A percentile compares a stretch with the other conserved stretches of the same genome.
phyloP scores from a whole-genome alignment of 805 yeast species.

The Saccharomycopsis schoenii region DNA sequence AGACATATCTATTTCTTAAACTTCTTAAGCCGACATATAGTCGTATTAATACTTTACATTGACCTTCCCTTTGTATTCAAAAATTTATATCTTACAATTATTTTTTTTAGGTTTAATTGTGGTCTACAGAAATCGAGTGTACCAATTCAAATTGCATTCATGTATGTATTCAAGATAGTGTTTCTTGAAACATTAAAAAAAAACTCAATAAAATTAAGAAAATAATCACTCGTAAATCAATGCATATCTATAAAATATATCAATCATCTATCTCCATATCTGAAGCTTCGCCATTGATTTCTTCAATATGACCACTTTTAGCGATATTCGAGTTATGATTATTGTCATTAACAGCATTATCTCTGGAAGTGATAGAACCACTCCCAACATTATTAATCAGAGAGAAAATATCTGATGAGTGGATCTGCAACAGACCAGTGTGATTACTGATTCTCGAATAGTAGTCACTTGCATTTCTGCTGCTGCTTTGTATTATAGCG shows the following conservation, averaged over 20 bases:
- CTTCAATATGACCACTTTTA: not conserved
- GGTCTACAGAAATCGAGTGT: too few species aligned
- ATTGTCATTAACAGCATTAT: not conserved
- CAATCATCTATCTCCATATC: not conserved
- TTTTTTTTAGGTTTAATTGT: too few species aligned
- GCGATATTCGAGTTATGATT: not conserved
- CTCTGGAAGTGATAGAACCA: not conserved
- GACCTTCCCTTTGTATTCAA: not conserved
- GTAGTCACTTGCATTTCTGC: conserved; percentile 1
- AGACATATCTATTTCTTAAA: conserved; percentile 1
- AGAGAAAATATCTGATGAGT: not conserved
- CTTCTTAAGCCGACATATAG: not conserved
- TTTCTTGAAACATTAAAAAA: not conserved
- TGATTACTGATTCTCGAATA: conserved; percentile 1
- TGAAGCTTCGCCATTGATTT: not conserved
- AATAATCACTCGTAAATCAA: not conserved
- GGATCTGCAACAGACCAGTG: conserved; percentile 2
- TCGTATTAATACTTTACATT: not conserved
- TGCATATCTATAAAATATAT: not conserved
- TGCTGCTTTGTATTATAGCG: not conserved
- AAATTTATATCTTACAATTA: not conserved
- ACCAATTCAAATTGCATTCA: too few species aligned
- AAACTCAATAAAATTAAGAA: not conserved
- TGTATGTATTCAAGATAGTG: not conserved
- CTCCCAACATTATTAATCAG: not conserved